phyloP scores from a whole-genome alignment of 2,329 filamentous ascomycete species.

The Pleurostoma richardsiae region DNA sequence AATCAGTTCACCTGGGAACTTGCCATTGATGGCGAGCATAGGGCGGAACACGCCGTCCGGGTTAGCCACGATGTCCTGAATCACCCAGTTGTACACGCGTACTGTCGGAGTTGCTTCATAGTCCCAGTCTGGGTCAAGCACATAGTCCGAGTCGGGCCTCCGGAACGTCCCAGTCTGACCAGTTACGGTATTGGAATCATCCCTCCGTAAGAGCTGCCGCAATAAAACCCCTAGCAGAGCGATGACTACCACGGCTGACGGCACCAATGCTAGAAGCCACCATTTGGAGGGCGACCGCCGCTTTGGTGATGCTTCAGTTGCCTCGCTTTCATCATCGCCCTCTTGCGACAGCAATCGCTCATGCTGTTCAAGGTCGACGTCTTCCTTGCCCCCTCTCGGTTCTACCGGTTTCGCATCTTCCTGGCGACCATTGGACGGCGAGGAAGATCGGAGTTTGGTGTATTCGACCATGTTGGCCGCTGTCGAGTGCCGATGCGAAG shows the following conservation, averaged over 20 bases:
- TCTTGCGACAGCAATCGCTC: slow-evolving; percentile 9
- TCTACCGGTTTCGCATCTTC: too few species aligned
- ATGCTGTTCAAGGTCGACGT: slow-evolving; percentile 8
- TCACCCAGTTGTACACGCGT: slow-evolving; percentile 56
- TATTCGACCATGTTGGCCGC: slow-evolving; percentile 7
- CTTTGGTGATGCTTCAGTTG: background rate
- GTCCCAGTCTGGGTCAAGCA: slow-evolving; percentile 54
- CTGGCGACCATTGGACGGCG: slow-evolving; percentile 1
- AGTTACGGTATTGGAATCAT: background rate
- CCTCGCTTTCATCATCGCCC: background rate
- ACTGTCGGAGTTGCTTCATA: slow-evolving; percentile 39
- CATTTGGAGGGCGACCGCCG: slow-evolving; percentile 2
- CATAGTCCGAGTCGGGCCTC: slow-evolving; percentile 40
- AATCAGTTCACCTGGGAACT: slow-evolving; percentile 70
- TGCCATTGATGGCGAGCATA: slow-evolving; percentile 68
- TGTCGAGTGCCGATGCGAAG: too few species aligned
- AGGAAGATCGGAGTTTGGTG: slow-evolving; percentile 12
- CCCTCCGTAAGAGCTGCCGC: background rate
- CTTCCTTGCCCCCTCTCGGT: background rate
- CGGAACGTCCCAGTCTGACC: slow-evolving; percentile 9
- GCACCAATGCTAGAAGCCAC: slow-evolving; percentile 3
- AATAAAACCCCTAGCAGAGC: slow-evolving; percentile 1
- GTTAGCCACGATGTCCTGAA: slow-evolving; percentile 51
- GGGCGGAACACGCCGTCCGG: slow-evolving; percentile 54
- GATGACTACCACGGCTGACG: slow-evolving; percentile 2